Evolutionary conservation across 208 protist species (phyloP).

Genomic region (Trypanosoma vivax): DNA sequence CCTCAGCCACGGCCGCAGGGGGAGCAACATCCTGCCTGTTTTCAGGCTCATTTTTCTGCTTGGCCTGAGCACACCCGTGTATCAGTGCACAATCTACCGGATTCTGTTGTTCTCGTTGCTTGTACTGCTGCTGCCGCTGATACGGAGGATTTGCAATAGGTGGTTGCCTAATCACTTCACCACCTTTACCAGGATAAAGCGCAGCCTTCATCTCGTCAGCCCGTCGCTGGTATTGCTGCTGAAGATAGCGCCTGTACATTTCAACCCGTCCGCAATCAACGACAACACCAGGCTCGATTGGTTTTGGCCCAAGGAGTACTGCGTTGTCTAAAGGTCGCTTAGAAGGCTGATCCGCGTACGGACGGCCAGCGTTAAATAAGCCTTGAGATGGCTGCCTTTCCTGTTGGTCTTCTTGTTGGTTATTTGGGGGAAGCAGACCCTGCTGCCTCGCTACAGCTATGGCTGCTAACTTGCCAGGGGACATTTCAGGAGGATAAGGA

Average conservation of each 20-base stretch:
- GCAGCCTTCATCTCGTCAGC: not conserved
- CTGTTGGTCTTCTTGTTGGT: not conserved
- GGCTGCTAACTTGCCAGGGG: conserved; percentile 70
- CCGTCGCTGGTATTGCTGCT: conserved; percentile 9
- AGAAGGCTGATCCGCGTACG: not conserved
- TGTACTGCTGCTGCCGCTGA: not conserved
- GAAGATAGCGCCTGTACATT: conserved; percentile 12
- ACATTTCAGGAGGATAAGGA: conserved; percentile 26
- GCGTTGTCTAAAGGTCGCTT: not conserved
- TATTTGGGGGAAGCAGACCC: not conserved
- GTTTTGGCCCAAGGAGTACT: conserved; percentile 13
- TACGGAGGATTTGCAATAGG: not conserved
- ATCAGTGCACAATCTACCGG: not conserved
- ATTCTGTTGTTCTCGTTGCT: not conserved
- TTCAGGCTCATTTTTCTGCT: not conserved
- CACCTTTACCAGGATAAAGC: not conserved
- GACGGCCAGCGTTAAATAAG: not conserved
- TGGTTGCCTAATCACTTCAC: too few relatives aligned
- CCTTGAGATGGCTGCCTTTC: not conserved
- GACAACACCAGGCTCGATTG: not conserved
- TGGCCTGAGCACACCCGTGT: not conserved
- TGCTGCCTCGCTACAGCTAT: conserved; percentile 54
- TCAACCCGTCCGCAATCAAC: conserved; percentile 17
- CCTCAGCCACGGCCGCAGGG: not conserved
- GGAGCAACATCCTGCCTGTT: not conserved